Evolutionary conservation across 352 stramenopile species (phyloP).

Genomic region (Pythium rishiriense): DNA sequence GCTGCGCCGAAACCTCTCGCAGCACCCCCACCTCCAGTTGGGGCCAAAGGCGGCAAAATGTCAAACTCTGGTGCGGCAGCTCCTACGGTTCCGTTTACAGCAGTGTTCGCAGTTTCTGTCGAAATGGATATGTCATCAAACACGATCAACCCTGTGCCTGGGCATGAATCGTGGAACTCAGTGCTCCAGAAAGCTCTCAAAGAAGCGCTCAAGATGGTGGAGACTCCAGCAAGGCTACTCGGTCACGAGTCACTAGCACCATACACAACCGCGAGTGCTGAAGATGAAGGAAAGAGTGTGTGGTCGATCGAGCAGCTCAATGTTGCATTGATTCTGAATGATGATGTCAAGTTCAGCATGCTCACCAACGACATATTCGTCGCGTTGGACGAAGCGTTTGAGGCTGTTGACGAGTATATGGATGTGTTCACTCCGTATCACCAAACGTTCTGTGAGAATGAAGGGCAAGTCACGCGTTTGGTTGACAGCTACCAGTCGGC

Average conservation of each 20-base stretch:
- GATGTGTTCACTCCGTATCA: conserved; percentile 89
- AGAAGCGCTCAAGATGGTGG: conserved; percentile 85
- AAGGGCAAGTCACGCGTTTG: conserved; percentile 61
- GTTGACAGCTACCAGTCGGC: conserved; percentile 70
- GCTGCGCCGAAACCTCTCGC: background rate
- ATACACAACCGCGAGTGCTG: conserved; percentile 78
- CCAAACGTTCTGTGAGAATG: conserved; percentile 87
- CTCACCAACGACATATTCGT: conserved; percentile 88
- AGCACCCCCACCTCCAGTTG: conserved; percentile 5
- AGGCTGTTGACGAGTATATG: conserved; percentile 86
- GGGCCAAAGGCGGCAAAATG: conserved; percentile 6
- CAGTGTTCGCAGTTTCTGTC: conserved; percentile 64
- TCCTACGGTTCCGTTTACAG: conserved; percentile 37
- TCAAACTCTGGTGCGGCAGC: background rate
- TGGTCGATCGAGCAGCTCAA: conserved; percentile 82
- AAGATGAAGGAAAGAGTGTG: conserved; percentile 82
- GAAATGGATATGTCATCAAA: conserved; percentile 50
- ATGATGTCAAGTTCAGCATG: conserved; percentile 78
- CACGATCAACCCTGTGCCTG: conserved; percentile 52
- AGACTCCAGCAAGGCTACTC: conserved; percentile 83
- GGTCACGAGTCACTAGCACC: conserved; percentile 72
- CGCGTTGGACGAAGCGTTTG: conserved; percentile 76
- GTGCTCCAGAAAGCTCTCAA: conserved; percentile 76
- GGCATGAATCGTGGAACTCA: conserved; percentile 71
- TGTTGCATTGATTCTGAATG: conserved; percentile 79